phyloP scores from a whole-genome alignment of 495 filamentous ascomycete species.

The Filosporella fistucella region DNA sequence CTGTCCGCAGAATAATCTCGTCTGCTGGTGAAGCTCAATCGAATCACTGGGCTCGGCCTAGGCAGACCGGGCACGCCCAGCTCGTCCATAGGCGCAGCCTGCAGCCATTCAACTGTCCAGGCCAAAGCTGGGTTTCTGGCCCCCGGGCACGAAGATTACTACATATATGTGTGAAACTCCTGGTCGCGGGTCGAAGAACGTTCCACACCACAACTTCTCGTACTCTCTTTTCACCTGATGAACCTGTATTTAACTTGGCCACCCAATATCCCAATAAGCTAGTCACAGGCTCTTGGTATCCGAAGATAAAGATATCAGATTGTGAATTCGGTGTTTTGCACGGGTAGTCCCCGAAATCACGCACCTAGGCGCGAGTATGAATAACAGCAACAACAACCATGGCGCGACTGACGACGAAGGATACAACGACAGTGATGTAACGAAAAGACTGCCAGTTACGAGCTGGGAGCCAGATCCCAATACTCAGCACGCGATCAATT shows the following conservation, averaged over 20 bases:
- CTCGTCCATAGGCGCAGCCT: too few relatives aligned
- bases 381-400: slow-evolving; percentile 5
- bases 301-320: slow-evolving; percentile 4
- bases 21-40: too few relatives aligned
- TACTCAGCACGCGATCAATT: slow-evolving; percentile 45
- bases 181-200: too few relatives aligned
- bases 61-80: too few relatives aligned
- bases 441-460: slow-evolving; percentile 3
- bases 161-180: too few relatives aligned
- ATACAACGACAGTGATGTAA: slow-evolving; percentile 5
- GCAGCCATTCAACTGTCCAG: too few relatives aligned
- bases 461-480: slow-evolving; percentile 6
- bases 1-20: too few relatives aligned
- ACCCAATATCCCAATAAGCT: slow-evolving; percentile 4
- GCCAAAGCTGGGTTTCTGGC: too few relatives aligned
- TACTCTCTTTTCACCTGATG: too few relatives aligned
- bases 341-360: slow-evolving; percentile 12
- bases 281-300: slow-evolving; percentile 3
- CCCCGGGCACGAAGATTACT: too few relatives aligned
- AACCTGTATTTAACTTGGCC: slow-evolving; percentile 3
- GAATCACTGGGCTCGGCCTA: too few relatives aligned
- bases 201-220: too few relatives aligned
- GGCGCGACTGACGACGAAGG: slow-evolving; percentile 4
- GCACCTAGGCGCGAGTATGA: slow-evolving; percentile 10
- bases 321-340: slow-evolving; percentile 4